phyloP scores from a whole-genome alignment of 1,284 basidiomycete genomes.

The Afroboletus lepidellus region DNA sequence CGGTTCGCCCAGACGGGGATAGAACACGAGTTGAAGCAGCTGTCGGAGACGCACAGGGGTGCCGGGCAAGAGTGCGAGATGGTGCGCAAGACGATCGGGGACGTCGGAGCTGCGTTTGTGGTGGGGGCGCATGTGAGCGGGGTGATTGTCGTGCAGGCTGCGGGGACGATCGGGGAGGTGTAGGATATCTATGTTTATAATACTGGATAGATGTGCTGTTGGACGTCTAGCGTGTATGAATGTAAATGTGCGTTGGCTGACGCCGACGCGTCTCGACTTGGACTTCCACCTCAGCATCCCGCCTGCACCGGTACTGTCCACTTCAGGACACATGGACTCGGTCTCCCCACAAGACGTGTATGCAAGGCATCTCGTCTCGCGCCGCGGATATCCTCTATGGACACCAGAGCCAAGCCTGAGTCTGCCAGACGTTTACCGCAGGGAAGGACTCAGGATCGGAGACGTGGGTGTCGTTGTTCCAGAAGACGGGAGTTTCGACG shows the following conservation, averaged over 20 bases:
- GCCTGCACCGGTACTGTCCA: no score
- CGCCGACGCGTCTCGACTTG: no score
- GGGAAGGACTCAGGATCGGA: background rate
- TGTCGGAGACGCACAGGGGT: slow-evolving; percentile 49
- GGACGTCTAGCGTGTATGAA: no score
- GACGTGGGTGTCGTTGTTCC: background rate
- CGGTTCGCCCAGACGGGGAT: slow-evolving; percentile 61
- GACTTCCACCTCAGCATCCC: no score
- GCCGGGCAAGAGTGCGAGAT: slow-evolving; percentile 36
- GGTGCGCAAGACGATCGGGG: slow-evolving; percentile 74
- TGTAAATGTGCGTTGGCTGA: no score
- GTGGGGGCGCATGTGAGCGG: slow-evolving; percentile 29
- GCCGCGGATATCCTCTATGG: background rate
- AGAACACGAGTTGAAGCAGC: slow-evolving; percentile 52
- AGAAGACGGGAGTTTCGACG: background rate
- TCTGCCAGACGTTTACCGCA: no score
- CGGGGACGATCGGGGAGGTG: slow-evolving; percentile 5
- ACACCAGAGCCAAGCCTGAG: no score
- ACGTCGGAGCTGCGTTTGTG: slow-evolving; percentile 68
- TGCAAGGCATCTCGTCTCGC: background rate
- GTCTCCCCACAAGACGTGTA: no score
- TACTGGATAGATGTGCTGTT: no score
- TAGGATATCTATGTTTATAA: no score
- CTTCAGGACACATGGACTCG: no score
- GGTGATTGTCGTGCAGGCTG: slow-evolving; percentile 29